Base-by-base conservation (phyloP, 352 stramenopile genomes). In the Pythium rishiriense region DNA sequence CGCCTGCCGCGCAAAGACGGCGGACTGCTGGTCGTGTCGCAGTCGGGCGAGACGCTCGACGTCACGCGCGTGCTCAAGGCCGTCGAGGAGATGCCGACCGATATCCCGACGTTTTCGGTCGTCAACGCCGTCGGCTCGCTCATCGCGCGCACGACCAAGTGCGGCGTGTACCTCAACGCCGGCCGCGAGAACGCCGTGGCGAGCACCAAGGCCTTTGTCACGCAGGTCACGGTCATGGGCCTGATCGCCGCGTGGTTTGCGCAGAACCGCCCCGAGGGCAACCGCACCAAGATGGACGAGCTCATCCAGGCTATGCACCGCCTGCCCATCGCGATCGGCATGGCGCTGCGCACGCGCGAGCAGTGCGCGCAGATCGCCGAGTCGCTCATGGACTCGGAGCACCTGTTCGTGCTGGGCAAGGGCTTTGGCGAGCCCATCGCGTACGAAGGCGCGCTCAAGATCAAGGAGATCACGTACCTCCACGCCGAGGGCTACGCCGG, bases 401-500 rank as follows among this genome's bases (percentile, higher is more conserved):
- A 98, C 71, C 79, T 97, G 19, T 99, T 99, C 73, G 88, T 99
- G 45, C 73, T 99, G 11, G 97, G 97, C 26, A 96, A 97, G 64
- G 94, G 91, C 50, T 98, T 96, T 63, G 92, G 81, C 49, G 92
- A 98, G 70, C 94, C 96, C 7, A 97, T 98, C 52, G 97, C 97
- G 19, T 93, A 97, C 65, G 97, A 99, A 85, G 97, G 97, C 37
- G 97, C 97, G 21, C 75, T 99, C 21, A 99, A 99, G 79, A 98
- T 99, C 58, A 99, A 99, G 79, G 97, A 99, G 83, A 98, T 99
- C 77, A 98, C 93, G 58, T 99, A 99, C 69, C 73, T 99, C 41
- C 97, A 99, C 69, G 97, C 97, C 28, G 97, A 99, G 67, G 97
- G 97, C 28, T 99, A 99, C 79, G 93, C 94, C 57, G 97, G 97